A percentile compares a stretch with the other conserved stretches of the same genome.
Evolutionary conservation across 1,284 basidiomycete genomes (phyloP).

Genomic region (Sanghuangporus weigelae): DNA sequence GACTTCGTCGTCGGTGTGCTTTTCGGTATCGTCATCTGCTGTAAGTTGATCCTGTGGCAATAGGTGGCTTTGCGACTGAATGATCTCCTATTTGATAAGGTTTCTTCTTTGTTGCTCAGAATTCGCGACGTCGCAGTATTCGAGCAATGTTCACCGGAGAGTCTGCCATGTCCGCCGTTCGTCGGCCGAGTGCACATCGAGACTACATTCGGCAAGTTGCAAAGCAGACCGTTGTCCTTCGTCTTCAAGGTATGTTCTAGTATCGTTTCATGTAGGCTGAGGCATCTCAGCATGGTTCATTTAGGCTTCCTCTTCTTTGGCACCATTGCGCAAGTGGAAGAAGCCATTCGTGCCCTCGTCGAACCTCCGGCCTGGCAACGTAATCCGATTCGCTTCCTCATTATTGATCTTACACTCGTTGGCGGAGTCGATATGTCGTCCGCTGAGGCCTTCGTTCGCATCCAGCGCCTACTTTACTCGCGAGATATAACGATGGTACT

Average conservation of each 20-base stretch:
- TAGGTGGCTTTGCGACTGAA: not conserved
- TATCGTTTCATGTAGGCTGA: not conserved
- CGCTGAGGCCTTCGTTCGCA: constrained; percentile 90
- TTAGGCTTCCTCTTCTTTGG: constrained; percentile 93
- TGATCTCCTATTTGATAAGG: constrained; percentile 37
- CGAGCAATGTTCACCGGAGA: constrained; percentile 77
- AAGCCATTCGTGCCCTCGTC: constrained; percentile 70
- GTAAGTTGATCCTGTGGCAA: constrained; percentile 38
- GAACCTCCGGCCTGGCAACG: constrained; percentile 71
- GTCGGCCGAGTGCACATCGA: constrained; percentile 83
- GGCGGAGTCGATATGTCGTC: constrained; percentile 92
- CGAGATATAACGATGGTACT: constrained; percentile 84
- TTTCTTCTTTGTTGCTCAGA: constrained; percentile 95
- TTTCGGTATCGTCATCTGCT: constrained; percentile 89
- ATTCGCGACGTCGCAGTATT: constrained; percentile 80
- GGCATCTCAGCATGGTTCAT: not conserved
- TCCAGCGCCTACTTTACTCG: constrained; percentile 77
- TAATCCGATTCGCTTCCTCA: constrained; percentile 85
- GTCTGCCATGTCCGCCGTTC: constrained; percentile 84
- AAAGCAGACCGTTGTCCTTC: constrained; percentile 86
- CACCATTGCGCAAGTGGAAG: constrained; percentile 86
- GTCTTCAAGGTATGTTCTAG: constrained; percentile 64
- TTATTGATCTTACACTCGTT: constrained; percentile 83
- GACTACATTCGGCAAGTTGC: constrained; percentile 90
- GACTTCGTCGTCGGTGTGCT: constrained; percentile 94